Evolutionary conservation across 805 yeast genomes (phyloP).

Genomic region (Candida piceae): DNA sequence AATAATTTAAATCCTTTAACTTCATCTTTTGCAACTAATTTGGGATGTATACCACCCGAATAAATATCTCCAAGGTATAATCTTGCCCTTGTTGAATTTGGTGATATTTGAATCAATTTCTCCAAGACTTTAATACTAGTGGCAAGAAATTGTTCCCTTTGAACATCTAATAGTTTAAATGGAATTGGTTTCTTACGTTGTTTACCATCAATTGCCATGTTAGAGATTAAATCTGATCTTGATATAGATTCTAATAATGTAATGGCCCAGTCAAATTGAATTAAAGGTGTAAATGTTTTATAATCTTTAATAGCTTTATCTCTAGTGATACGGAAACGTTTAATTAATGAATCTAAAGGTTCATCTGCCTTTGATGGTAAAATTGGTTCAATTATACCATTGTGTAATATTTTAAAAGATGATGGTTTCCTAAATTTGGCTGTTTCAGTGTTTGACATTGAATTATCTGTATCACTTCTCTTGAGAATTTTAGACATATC

Average conservation of each 20-base stretch:
- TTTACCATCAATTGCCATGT: constrained; percentile 45
- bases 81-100: constrained; percentile 51
- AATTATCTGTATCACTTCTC: neutral
- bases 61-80: constrained; percentile 59
- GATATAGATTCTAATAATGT: constrained; percentile 44
- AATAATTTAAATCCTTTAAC: constrained; percentile 58
- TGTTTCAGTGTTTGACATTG: neutral
- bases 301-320: constrained; percentile 32
- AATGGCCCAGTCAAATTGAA: constrained; percentile 65
- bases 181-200: constrained; percentile 34
- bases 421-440: constrained; percentile 8
- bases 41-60: constrained; percentile 44
- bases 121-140: constrained; percentile 59
- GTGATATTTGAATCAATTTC: constrained; percentile 42
- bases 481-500: no score
- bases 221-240: constrained; percentile 36
- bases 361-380: constrained; percentile 28
- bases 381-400: constrained; percentile 26
- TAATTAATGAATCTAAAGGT: constrained; percentile 19
- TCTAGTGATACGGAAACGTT: constrained; percentile 27
- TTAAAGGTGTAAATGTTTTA: constrained; percentile 37
- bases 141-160: constrained; percentile 48
- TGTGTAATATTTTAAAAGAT: constrained; percentile 18
- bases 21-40: constrained; percentile 47
- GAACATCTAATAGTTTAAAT: constrained; percentile 41